Conservation (phyloP, 495 filamentous ascomycete species). For the Penicillium pancosmium region DNA sequence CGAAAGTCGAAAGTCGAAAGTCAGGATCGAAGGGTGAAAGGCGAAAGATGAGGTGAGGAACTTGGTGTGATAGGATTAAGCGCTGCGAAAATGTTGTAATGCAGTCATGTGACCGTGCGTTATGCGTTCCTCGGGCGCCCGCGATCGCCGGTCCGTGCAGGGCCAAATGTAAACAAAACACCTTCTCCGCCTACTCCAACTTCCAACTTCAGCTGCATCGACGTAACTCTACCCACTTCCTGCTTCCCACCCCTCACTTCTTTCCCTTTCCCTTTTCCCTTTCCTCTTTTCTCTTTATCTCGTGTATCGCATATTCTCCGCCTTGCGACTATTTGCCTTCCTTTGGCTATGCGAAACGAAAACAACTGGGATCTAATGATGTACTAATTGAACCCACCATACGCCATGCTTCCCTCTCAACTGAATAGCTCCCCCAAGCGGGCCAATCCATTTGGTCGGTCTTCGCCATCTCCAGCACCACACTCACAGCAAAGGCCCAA, state of each 20-base stretch:
- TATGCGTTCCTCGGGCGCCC: constrained; percentile 18
- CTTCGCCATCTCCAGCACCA: constrained; percentile 58
- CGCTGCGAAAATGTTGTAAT: constrained; percentile 18
- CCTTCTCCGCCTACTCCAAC: constrained; percentile 25
- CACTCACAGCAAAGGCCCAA: constrained; percentile 62
- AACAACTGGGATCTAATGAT: constrained; percentile 29
- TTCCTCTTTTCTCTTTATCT: constrained; percentile 9
- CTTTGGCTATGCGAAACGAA: constrained; percentile 20
- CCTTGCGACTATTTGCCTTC: background rate
- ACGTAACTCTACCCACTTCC: background rate
- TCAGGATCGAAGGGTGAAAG: background rate
- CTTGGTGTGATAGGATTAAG: constrained; percentile 13
- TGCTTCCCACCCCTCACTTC: background rate
- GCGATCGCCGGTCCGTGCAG: constrained; percentile 31
- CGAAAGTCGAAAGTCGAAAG: too few relatives aligned
- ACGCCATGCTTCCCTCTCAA: constrained; percentile 49
- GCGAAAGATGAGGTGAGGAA: background rate
- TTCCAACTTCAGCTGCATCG: constrained; percentile 16
- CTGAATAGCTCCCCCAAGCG: constrained; percentile 59
- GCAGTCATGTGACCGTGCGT: constrained; percentile 20
- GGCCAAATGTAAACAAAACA: constrained; percentile 43
- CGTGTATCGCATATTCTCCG: constrained; percentile 6
- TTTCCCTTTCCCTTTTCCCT: background rate
- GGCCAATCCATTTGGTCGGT: constrained; percentile 74
- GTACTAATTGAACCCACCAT: constrained; percentile 31